Percentiles rank a stretch among this genome's conserved stretches.
Conservation (phyloP, 306 rosid species). For the Rosa rugosa region DNA sequence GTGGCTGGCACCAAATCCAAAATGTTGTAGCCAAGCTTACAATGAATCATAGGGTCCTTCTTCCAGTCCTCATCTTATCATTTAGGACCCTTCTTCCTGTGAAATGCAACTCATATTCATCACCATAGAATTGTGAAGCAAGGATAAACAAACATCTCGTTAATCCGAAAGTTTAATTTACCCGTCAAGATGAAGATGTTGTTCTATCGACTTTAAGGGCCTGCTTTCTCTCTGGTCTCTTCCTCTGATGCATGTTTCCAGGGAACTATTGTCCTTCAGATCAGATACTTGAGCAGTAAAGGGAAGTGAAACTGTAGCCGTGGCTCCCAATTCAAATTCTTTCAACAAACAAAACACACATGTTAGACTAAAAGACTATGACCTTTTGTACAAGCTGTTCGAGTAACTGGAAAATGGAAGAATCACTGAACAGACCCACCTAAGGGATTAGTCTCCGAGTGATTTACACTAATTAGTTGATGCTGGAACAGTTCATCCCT, state of each 20-base stretch:
- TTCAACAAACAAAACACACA: conserved; percentile 5
- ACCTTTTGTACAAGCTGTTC: background rate
- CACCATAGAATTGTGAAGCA: background rate
- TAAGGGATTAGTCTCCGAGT: conserved; percentile 38
- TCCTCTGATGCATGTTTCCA: conserved; percentile 40
- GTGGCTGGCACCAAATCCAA: conserved; percentile 24
- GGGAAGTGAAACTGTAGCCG: conserved; percentile 24
- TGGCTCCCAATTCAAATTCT: conserved; percentile 34
- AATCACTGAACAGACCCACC: conserved; percentile 43
- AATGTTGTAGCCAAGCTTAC: conserved; percentile 31
- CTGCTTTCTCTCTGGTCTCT: conserved; percentile 37
- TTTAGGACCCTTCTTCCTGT: conserved; percentile 27
- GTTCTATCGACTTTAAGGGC: conserved; percentile 39
- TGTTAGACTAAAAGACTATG: background rate
- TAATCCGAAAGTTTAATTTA: conserved; percentile 23
- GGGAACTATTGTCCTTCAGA: conserved; percentile 24
- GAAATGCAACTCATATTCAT: conserved; percentile 11
- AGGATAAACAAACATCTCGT: background rate
- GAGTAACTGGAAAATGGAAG: background rate
- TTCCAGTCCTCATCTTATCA: conserved; percentile 34
- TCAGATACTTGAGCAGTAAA: conserved; percentile 41
- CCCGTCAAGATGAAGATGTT: conserved; percentile 45
- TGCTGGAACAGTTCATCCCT: conserved; percentile 44
- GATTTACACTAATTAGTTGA: conserved; percentile 40
- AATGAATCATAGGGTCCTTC: conserved; percentile 32